These are phyloP conservation scores for Ogataea paraovalis DNA, from an alignment of 805 yeast species.

Conservation along the genomic window DNA sequence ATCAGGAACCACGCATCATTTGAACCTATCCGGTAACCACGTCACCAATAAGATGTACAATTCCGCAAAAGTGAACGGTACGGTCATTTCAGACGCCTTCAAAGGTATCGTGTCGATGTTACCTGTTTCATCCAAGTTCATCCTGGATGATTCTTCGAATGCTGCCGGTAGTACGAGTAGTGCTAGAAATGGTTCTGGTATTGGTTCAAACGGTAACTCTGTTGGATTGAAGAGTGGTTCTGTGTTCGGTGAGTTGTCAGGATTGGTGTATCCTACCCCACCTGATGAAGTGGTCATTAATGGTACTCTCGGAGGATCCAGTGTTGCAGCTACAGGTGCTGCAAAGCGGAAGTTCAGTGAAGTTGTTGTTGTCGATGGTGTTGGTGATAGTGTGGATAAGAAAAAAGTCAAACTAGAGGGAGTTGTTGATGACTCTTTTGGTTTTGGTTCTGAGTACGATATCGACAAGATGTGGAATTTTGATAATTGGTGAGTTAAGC, in stretches of 20 bases:
- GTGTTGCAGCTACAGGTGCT: neutral
- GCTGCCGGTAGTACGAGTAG: neutral
- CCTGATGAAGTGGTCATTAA: constrained; percentile 28
- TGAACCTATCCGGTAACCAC: constrained; percentile 10
- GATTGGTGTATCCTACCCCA: constrained; percentile 33
- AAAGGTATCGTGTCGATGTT: constrained; percentile 35
- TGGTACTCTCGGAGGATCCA: neutral
- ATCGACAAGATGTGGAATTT: constrained; percentile 1
- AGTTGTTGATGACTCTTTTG: neutral
- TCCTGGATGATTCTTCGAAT: neutral
- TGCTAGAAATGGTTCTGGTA: neutral
- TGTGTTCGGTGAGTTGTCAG: constrained; percentile 13
- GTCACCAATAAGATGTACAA: neutral
- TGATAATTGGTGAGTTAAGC: neutral
- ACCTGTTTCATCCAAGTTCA: constrained; percentile 17
- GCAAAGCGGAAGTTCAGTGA: constrained; percentile 10
- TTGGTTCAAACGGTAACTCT: neutral
- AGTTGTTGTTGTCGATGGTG: neutral
- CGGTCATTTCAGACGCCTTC: constrained; percentile 43
- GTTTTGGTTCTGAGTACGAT: neutral
- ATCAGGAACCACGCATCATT: constrained; percentile 7
- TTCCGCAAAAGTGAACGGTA: constrained; percentile 37
- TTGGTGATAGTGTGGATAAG: neutral
- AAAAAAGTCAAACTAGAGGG: neutral
- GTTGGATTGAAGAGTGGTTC: neutral